A percentile compares a stretch with the other conserved stretches of the same genome.
Conservation (phyloP, 495 filamentous ascomycete genomes). For the Penicillium verhagenii region DNA sequence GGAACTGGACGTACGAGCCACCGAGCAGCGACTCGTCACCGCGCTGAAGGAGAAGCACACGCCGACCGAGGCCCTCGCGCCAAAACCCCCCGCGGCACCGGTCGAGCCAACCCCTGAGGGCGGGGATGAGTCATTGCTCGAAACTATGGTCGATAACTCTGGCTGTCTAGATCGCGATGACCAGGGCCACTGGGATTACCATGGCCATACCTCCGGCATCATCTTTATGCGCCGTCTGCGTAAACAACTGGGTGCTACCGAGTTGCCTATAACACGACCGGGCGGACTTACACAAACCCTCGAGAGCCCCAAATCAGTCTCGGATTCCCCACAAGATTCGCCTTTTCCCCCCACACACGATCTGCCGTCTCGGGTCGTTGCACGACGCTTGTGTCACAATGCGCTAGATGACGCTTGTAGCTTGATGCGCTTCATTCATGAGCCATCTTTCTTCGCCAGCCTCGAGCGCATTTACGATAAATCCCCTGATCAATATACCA, state of each 20-base stretch:
- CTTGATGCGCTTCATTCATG: slow-evolving; percentile 83
- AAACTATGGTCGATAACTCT: slow-evolving; percentile 92
- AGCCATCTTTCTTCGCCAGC: slow-evolving; percentile 76
- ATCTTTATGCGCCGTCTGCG: slow-evolving; percentile 83
- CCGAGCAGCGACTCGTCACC: slow-evolving; percentile 43
- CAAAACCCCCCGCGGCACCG: not conserved
- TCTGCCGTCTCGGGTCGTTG: slow-evolving; percentile 68
- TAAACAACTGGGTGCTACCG: slow-evolving; percentile 69
- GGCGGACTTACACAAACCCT: slow-evolving; percentile 51
- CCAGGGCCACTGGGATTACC: slow-evolving; percentile 89
- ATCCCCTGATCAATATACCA: slow-evolving; percentile 63
- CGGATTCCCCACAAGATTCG: slow-evolving; percentile 59
- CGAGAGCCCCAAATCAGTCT: slow-evolving; percentile 69
- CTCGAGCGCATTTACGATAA: slow-evolving; percentile 78
- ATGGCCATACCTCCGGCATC: slow-evolving; percentile 88
- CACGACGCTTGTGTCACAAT: slow-evolving; percentile 67
- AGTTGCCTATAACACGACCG: slow-evolving; percentile 42
- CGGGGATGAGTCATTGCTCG: slow-evolving; percentile 73
- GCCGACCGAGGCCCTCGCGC: slow-evolving; percentile 1
- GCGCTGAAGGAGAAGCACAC: slow-evolving; percentile 30
- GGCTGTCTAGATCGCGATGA: slow-evolving; percentile 91
- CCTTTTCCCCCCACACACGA: slow-evolving; percentile 57
- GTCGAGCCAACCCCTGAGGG: slow-evolving; percentile 18
- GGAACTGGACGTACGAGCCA: slow-evolving; percentile 66
- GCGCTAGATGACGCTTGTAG: slow-evolving; percentile 82